Conservation (phyloP, 2,329 filamentous ascomycete species). For the Aspergillus amoenus region DNA sequence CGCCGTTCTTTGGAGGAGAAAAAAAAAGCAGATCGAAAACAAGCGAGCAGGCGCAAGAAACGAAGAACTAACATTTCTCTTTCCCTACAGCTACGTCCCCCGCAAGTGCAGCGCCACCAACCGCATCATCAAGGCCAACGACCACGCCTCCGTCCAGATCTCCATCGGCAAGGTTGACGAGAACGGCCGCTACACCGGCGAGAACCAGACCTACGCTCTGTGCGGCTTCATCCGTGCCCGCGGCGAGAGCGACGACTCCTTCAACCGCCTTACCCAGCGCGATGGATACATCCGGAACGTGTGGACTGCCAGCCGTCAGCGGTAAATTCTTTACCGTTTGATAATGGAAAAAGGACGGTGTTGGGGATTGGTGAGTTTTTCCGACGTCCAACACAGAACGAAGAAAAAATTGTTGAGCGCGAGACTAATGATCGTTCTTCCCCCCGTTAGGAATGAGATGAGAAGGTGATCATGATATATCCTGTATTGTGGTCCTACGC, state of each 20-base stretch:
- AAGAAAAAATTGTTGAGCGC: background rate
- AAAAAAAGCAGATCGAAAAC: background rate
- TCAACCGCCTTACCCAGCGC: slow-evolving; percentile 93
- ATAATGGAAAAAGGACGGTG: background rate
- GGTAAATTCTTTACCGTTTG: slow-evolving; percentile 30
- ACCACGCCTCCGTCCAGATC: slow-evolving; percentile 98
- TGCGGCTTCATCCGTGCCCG: slow-evolving; percentile 97
- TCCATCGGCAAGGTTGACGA: slow-evolving; percentile 97
- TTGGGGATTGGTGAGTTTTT: slow-evolving; percentile 1
- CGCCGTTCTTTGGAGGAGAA: background rate
- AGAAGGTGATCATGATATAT: background rate
- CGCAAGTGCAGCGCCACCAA: slow-evolving; percentile 99
- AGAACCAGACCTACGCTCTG: slow-evolving; percentile 96
- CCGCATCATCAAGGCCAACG: slow-evolving; percentile 99
- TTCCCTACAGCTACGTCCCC: slow-evolving; percentile 76
- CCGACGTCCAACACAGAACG: background rate
- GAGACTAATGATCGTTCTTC: background rate
- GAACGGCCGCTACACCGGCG: slow-evolving; percentile 94
- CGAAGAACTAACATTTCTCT: slow-evolving; percentile 6
- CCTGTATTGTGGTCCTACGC: slow-evolving; percentile 5
- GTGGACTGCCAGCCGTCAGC: slow-evolving; percentile 73
- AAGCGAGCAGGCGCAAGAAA: slow-evolving; percentile 1
- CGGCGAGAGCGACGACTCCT: slow-evolving; percentile 94
- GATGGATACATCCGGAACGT: slow-evolving; percentile 97
- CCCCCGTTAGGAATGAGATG: slow-evolving; percentile 3